Conservation (phyloP, 768 basidiomycete genomes). For the Mycena crocata region DNA sequence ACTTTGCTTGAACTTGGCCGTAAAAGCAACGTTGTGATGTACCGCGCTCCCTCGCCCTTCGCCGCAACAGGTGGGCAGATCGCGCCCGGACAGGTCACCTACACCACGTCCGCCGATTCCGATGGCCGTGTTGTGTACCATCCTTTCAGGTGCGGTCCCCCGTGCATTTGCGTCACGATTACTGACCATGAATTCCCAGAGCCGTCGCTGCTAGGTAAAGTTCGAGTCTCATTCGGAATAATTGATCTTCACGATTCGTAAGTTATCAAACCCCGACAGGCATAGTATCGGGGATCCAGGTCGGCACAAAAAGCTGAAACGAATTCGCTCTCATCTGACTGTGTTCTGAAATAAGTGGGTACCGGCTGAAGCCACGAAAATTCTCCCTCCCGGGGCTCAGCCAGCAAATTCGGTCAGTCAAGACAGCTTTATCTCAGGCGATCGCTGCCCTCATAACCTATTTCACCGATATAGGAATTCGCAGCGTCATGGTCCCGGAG, state of each 20-base stretch:
- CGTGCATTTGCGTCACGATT: neutral
- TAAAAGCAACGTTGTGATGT: constrained; percentile 37
- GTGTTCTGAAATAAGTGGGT: constrained; percentile 49
- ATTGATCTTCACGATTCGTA: constrained; percentile 38
- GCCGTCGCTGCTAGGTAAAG: constrained; percentile 80
- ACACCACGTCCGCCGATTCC: constrained; percentile 70
- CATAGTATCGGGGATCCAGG: constrained; percentile 50
- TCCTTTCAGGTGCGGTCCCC: constrained; percentile 71
- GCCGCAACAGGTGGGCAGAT: constrained; percentile 55
- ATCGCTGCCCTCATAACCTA: constrained; percentile 21
- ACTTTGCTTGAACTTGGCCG: too few relatives aligned
- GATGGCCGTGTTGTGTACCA: constrained; percentile 78
- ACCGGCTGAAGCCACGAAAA: constrained; percentile 75
- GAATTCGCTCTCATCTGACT: too few relatives aligned
- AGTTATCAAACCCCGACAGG: constrained; percentile 83
- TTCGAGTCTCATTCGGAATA: constrained; percentile 9
- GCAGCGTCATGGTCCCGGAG: constrained; percentile 66
- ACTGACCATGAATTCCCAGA: constrained; percentile 47
- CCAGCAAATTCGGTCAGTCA: constrained; percentile 66
- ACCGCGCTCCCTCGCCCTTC: constrained; percentile 44
- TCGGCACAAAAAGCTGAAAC: neutral
- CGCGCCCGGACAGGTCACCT: constrained; percentile 76
- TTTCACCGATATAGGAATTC: constrained; percentile 69
- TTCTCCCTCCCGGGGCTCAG: constrained; percentile 69
- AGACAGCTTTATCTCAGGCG: constrained; percentile 10